Percentiles rank a stretch among this genome's conserved stretches.
Conservation (phyloP, 106 monocot species). For the Chionographis japonica region DNA sequence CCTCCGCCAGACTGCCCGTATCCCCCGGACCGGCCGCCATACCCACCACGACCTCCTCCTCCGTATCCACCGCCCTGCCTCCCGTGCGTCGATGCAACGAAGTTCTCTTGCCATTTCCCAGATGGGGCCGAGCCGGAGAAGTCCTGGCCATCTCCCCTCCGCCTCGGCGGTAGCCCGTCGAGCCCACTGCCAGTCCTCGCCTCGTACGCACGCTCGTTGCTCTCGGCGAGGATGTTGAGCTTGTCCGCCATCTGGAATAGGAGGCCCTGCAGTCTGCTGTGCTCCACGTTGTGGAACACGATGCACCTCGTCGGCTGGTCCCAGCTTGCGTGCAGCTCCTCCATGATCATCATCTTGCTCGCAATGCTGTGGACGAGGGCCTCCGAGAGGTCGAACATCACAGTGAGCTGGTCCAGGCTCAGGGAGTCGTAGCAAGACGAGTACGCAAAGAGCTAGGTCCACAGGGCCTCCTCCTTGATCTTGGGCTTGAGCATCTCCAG, state of each 20-base stretch:
- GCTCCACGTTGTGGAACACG: constrained; percentile 76
- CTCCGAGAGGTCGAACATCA: constrained; percentile 69
- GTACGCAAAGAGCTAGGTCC: constrained; percentile 77
- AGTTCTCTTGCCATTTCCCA: constrained; percentile 88
- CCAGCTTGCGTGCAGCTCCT: constrained; percentile 94
- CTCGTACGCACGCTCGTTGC: constrained; percentile 86
- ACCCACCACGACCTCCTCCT: constrained; percentile 17
- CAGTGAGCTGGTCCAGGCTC: constrained; percentile 60
- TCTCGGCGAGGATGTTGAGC: constrained; percentile 73
- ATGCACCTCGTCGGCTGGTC: constrained; percentile 78
- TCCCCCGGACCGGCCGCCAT: constrained; percentile 20
- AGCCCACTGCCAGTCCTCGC: constrained; percentile 75
- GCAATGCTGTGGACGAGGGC: constrained; percentile 58
- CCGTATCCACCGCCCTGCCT: constrained; percentile 40
- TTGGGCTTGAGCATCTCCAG: constrained; percentile 68
- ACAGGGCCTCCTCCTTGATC: constrained; percentile 80
- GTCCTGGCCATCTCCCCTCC: constrained; percentile 64
- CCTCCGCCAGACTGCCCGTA: constrained; percentile 11
- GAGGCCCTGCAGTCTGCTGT: constrained; percentile 71
- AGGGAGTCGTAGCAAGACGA: constrained; percentile 74
- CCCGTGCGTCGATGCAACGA: constrained; percentile 29
- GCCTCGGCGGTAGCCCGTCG: constrained; percentile 68
- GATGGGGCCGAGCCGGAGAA: constrained; percentile 19
- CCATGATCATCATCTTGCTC: constrained; percentile 87
- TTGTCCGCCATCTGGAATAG: constrained; percentile 89